phyloP scores from a whole-genome alignment of 331 rosid species.

The Quercus lobata region DNA sequence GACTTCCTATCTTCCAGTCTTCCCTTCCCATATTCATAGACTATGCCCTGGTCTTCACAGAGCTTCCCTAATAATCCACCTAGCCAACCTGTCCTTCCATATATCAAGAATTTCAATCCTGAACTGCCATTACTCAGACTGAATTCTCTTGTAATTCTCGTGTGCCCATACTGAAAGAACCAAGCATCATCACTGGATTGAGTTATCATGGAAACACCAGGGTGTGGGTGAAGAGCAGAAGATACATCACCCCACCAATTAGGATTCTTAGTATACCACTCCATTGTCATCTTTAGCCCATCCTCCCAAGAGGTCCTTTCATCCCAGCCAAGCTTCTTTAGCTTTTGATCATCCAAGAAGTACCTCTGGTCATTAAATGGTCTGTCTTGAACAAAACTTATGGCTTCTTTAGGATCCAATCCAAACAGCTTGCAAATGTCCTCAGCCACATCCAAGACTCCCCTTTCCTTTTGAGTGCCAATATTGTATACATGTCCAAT shows the following conservation, averaged over 20 bases:
- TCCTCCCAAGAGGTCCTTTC: conserved; percentile 84
- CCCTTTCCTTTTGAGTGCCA: conserved; percentile 53
- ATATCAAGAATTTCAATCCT: conserved; percentile 64
- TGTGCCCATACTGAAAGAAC: conserved; percentile 26
- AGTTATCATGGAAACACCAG: conserved; percentile 36
- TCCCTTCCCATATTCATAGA: conserved; percentile 77
- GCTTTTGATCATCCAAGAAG: conserved; percentile 71
- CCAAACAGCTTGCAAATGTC: conserved; percentile 52
- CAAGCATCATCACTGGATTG: conserved; percentile 85
- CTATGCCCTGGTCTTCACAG: conserved; percentile 77
- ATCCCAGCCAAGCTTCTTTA: conserved; percentile 74
- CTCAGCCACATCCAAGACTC: conserved; percentile 57
- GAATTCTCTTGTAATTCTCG: conserved; percentile 28
- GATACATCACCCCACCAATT: conserved; percentile 96
- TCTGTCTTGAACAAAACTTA: conserved; percentile 58
- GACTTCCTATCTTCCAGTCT: conserved; percentile 78
- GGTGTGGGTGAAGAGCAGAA: conserved; percentile 93
- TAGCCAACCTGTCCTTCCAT: conserved; percentile 87
- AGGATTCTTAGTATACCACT: conserved; percentile 81
- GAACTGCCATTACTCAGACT: conserved; percentile 18
- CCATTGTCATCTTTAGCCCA: conserved; percentile 87
- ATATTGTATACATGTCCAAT: conserved; percentile 63
- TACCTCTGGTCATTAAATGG: conserved; percentile 76
- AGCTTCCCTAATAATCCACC: conserved; percentile 81
- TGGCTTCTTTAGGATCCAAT: conserved; percentile 29